These are phyloP conservation scores for Melampsora larici-populina DNA, from an alignment of 1,284 basidiomycete genomes.

Conservation along the genomic window DNA sequence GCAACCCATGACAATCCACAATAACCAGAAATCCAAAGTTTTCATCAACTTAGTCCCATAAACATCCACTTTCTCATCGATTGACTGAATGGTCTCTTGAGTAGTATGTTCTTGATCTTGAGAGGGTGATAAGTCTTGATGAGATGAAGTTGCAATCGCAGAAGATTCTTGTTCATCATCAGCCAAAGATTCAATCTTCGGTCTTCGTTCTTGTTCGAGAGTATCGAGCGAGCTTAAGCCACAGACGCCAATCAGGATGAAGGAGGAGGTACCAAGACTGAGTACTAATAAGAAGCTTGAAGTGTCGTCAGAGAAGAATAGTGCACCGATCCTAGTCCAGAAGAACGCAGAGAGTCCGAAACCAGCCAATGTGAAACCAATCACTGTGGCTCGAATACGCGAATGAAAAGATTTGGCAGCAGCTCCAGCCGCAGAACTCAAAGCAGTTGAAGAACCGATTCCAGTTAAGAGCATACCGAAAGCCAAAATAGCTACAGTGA, in stretches of 20 bases:
- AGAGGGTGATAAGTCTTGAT: background rate
- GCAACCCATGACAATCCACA: conserved; percentile 35
- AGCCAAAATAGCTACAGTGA: background rate
- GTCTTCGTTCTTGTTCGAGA: background rate
- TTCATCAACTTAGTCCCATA: conserved; percentile 10
- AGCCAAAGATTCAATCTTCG: background rate
- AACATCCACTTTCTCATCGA: background rate
- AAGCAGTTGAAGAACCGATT: conserved; percentile 35
- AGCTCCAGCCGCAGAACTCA: conserved; percentile 20
- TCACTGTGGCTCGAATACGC: conserved; percentile 20
- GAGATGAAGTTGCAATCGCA: background rate
- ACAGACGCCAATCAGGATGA: conserved; percentile 12
- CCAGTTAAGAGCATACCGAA: conserved; percentile 22
- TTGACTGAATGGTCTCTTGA: background rate
- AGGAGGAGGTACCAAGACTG: conserved; percentile 13
- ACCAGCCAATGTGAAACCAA: conserved; percentile 23
- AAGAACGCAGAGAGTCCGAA: conserved; percentile 41
- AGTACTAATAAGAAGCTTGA: conserved; percentile 13
- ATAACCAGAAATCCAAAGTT: conserved; percentile 25
- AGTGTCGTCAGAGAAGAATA: conserved; percentile 11
- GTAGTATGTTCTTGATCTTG: background rate
- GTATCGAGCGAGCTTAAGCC: background rate
- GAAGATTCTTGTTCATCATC: background rate
- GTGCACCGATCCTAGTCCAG: conserved; percentile 16
- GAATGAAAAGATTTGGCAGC: conserved; percentile 15